These are phyloP conservation scores for Tetracladium marchalianum DNA, from an alignment of 495 filamentous ascomycete genomes.

Conservation along the genomic window DNA sequence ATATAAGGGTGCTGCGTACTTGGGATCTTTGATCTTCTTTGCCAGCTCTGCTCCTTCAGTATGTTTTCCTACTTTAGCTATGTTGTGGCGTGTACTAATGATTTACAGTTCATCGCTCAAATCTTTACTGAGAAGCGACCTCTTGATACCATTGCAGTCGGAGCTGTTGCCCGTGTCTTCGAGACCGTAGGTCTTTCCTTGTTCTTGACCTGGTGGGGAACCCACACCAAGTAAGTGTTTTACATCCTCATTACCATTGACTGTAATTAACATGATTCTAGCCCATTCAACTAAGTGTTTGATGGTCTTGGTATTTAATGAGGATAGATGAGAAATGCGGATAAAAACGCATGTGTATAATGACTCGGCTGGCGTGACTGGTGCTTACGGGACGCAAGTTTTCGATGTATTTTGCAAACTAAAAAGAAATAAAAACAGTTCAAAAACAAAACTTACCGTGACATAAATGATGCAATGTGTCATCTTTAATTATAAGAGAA, in stretches of 20 bases:
- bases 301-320: neutral
- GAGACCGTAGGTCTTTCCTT: slow-evolving; percentile 89
- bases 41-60: slow-evolving; percentile 83
- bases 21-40: slow-evolving; percentile 83
- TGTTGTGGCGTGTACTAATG: neutral
- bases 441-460: too few species aligned
- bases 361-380: neutral
- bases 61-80: slow-evolving; percentile 28
- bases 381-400: slow-evolving; percentile 9
- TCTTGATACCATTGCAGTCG: slow-evolving; percentile 79
- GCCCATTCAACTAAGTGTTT: slow-evolving; percentile 51
- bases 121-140: slow-evolving; percentile 85
- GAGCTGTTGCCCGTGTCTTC: slow-evolving; percentile 67
- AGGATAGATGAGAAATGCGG: neutral
- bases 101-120: slow-evolving; percentile 66
- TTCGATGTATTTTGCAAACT: slow-evolving; percentile 3
- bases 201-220: slow-evolving; percentile 97
- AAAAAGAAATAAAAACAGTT: too few species aligned
- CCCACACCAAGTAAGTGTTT: slow-evolving; percentile 51
- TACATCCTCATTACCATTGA: too few species aligned
- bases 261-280: too few species aligned
- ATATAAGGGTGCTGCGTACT: slow-evolving; percentile 95
- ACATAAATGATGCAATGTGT: too few species aligned
- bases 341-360: neutral
- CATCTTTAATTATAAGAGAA: too few species aligned